Base-by-base conservation (phyloP, 1,284 basidiomycete species). In the Caloboletus inedulis region DNA sequence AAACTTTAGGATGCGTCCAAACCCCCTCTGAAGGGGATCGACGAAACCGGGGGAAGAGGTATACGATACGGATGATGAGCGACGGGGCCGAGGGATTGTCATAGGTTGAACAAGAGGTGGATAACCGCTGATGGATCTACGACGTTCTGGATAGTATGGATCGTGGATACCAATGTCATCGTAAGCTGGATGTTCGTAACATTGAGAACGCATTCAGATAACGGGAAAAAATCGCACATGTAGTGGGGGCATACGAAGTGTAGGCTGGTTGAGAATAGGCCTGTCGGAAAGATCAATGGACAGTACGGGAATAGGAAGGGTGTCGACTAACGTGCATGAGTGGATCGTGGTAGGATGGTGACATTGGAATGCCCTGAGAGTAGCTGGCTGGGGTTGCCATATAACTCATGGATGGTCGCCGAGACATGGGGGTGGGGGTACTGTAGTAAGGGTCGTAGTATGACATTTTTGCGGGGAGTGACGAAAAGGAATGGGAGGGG, bases 1-100 rank as follows among this genome's bases (percentile, higher is more conserved):
- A 72, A 89, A 89, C 65, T 85, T 87, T 59, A 89, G 73, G 39
- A 79, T 69, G 27, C 76, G 68, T 2, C 76, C 73, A 59, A 76
- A 76, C 21, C 76, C 73, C 25, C 73, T 70, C 25, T 73, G 76
- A 61, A 75, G 77, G 23, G 69, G 61, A 55, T 78, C 80, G 54
- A 73, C 23, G 25, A 51, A 59, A 47, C 47, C 35, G 14, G 72
- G 73, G 30, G 67, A 72, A 36, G 74, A 65, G 19, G 70, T 64
- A 57, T 77, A 79, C 8, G 84, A 85, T 45, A 82, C 71, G n/a
- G 77, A 77, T 18, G 83, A 84, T 58, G 79, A 75, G 36, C 83
- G 78, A 52, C 74, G 74, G 51, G 77, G 74, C 30, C 66, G 57
- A 43, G 59, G 35, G 23, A 62, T 5, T 18, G 44, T 14, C 51